Conservation (phyloP, 768 basidiomycete genomes). For the Lyophyllum shimeji region DNA sequence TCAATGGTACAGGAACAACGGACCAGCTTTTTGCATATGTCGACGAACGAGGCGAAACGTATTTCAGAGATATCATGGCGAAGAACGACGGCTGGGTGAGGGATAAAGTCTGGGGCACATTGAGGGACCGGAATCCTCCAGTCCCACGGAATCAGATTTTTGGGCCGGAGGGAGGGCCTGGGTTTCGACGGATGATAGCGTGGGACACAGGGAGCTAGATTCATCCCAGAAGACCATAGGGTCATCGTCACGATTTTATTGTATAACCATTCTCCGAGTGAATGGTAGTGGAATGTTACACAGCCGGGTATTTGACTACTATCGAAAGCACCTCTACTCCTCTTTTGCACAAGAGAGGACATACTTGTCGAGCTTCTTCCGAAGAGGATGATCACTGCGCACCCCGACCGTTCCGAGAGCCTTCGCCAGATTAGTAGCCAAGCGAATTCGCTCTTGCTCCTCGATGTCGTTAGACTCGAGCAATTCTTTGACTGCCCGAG, state of each 20-base stretch:
- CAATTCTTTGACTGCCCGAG: slow-evolving; percentile 65
- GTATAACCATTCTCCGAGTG: not conserved
- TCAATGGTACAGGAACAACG: slow-evolving; percentile 30
- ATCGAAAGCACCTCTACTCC: slow-evolving; percentile 1
- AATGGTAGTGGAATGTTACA: not conserved
- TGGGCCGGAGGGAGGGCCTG: slow-evolving; percentile 28
- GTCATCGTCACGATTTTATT: not conserved
- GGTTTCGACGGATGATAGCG: slow-evolving; percentile 23
- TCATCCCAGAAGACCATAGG: not conserved
- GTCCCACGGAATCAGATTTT: slow-evolving; percentile 28
- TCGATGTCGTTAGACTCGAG: slow-evolving; percentile 52
- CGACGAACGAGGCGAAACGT: slow-evolving; percentile 27
- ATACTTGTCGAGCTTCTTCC: slow-evolving; percentile 67
- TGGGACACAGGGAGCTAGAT: not conserved
- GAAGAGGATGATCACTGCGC: slow-evolving; percentile 62
- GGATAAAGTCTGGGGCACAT: slow-evolving; percentile 30
- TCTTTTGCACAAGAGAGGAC: slow-evolving; percentile 23
- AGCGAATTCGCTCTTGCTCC: slow-evolving; percentile 41
- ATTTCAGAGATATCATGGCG: slow-evolving; percentile 29
- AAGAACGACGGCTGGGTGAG: slow-evolving; percentile 33
- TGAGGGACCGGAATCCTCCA: slow-evolving; percentile 26
- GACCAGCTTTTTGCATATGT: slow-evolving; percentile 30
- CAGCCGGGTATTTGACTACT: not conserved
- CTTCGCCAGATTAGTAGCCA: slow-evolving; percentile 52
- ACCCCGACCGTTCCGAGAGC: slow-evolving; percentile 55